Conservation (phyloP, 2,329 filamentous ascomycete genomes). For the Fusarium sp. region DNA sequence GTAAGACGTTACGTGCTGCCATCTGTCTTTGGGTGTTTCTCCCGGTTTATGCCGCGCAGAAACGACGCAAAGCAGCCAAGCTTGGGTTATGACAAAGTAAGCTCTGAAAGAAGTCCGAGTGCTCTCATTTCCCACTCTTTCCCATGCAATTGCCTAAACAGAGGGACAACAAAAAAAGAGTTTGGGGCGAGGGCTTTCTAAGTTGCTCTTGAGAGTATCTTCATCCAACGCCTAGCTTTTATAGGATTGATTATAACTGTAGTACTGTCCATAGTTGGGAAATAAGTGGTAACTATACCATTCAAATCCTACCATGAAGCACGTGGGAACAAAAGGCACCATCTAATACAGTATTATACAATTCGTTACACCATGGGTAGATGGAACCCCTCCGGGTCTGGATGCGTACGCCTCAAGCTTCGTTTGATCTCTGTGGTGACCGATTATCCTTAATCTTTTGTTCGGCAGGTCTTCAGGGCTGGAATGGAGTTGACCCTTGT, state of each 20-base stretch:
- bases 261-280: background rate
- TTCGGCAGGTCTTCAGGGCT: background rate
- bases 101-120: background rate
- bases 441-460: background rate
- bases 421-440: background rate
- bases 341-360: background rate
- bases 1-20: background rate
- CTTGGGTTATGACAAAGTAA: background rate
- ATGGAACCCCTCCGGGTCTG: background rate
- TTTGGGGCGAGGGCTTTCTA: background rate
- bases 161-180: background rate
- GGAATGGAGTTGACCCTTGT: background rate
- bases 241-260: background rate
- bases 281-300: background rate
- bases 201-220: background rate
- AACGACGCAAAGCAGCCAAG: background rate
- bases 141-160: background rate
- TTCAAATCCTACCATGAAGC: background rate
- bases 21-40: background rate
- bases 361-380: background rate
- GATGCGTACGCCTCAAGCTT: background rate
- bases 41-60: background rate
- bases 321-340: background rate
- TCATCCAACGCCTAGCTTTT: background rate
- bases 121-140: background rate